Percentiles rank a stretch among this genome's conserved stretches.
phyloP scores from a whole-genome alignment of 2,329 filamentous ascomycete species.

The Didymella sp. region DNA sequence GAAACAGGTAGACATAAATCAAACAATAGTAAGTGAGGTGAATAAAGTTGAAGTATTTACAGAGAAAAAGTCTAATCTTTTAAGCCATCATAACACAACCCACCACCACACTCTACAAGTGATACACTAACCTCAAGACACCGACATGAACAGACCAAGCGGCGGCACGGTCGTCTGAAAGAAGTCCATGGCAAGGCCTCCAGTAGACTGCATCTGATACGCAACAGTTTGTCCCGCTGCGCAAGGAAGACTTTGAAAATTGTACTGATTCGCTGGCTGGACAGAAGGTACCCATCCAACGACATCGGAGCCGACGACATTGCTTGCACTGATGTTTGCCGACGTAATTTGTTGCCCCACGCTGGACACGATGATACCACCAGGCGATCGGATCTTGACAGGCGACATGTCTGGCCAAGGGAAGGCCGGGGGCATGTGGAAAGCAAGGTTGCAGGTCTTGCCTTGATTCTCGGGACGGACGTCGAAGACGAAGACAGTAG shows the following conservation, averaged over 20 bases:
- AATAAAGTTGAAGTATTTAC: constrained; percentile 20
- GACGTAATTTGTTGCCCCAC: constrained; percentile 25
- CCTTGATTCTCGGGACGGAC: constrained; percentile 49
- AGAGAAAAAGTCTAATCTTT: constrained; percentile 13
- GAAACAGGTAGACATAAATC: not conserved
- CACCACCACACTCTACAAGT: not conserved
- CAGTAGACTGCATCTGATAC: constrained; percentile 33
- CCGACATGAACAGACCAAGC: constrained; percentile 34
- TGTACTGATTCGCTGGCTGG: constrained; percentile 28
- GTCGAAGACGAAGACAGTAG: constrained; percentile 57
- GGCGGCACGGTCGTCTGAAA: constrained; percentile 37
- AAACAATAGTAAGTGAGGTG: not conserved
- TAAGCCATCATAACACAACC: constrained; percentile 6
- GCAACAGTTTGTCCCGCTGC: constrained; percentile 33
- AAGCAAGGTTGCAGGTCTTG: constrained; percentile 57
- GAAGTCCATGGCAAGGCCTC: constrained; percentile 35
- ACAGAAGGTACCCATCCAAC: constrained; percentile 28
- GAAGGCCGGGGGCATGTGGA: constrained; percentile 54
- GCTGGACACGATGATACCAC: constrained; percentile 45
- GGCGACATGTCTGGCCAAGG: constrained; percentile 43
- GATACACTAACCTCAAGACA: constrained; percentile 7
- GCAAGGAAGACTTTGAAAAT: constrained; percentile 33
- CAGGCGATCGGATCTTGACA: constrained; percentile 39
- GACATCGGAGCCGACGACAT: constrained; percentile 6
- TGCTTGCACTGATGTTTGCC: constrained; percentile 16